These are phyloP conservation scores for Leccinum obscurum DNA, from an alignment of 768 basidiomycete species.

Conservation along the genomic window DNA sequence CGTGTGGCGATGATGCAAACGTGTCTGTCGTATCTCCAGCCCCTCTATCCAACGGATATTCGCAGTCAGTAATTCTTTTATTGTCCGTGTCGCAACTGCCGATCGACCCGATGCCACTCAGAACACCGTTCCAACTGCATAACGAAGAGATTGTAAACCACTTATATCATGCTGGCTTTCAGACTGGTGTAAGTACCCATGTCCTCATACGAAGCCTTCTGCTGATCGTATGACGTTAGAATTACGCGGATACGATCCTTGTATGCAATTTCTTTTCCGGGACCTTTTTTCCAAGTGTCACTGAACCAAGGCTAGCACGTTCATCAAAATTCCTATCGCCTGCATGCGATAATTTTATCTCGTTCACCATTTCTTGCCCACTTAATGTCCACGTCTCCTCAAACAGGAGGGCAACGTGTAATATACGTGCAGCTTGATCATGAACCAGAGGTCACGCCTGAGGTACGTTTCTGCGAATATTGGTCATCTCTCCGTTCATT, in stretches of 20 bases:
- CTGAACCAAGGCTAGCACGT: conserved; percentile 53
- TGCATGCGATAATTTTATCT: conserved; percentile 85
- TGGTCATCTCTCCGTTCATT: conserved; percentile 30
- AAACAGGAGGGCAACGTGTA: conserved; percentile 60
- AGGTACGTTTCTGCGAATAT: conserved; percentile 52
- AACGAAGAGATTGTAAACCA: conserved; percentile 79
- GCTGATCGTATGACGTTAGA: conserved; percentile 43
- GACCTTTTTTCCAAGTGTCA: conserved; percentile 11
- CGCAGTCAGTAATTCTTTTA: conserved; percentile 48
- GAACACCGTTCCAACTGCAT: conserved; percentile 58
- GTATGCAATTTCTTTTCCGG: conserved; percentile 42
- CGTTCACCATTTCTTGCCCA: conserved; percentile 87
- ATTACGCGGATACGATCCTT: conserved; percentile 80
- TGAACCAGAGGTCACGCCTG: conserved; percentile 81
- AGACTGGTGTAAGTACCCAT: conserved; percentile 65
- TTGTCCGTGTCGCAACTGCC: neutral
- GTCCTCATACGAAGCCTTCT: conserved; percentile 9
- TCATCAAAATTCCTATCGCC: conserved; percentile 69
- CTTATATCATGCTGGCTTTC: conserved; percentile 77
- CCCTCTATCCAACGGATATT: conserved; percentile 55
- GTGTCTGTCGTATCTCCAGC: conserved; percentile 31
- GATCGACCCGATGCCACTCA: conserved; percentile 21
- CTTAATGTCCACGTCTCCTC: conserved; percentile 80
- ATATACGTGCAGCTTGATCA: conserved; percentile 76
- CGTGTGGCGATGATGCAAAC: conserved; percentile 35